Conservation (phyloP, 2,329 filamentous ascomycete genomes). For the Aspergillus persii region DNA sequence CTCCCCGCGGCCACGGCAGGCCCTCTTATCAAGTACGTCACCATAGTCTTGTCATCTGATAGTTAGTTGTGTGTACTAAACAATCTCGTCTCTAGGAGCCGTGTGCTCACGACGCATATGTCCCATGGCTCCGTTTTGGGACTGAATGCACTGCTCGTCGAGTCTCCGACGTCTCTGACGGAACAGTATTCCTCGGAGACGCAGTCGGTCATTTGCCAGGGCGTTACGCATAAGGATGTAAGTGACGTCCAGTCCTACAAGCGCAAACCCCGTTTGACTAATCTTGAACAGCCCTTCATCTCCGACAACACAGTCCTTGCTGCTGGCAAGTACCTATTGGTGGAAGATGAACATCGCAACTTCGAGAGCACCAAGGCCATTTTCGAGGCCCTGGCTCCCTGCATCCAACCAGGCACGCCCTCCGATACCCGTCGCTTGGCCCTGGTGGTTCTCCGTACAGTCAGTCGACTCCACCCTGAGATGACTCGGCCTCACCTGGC, state of each 20-base stretch:
- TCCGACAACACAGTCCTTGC: conserved; percentile 86
- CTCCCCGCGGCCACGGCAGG: conserved; percentile 69
- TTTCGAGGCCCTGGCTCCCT: conserved; percentile 71
- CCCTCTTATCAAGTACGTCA: conserved; percentile 55
- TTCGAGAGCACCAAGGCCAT: conserved; percentile 77
- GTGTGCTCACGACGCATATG: conserved; percentile 74
- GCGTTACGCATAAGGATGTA: conserved; percentile 73
- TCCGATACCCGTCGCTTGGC: conserved; percentile 81
- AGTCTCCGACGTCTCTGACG: conserved; percentile 70
- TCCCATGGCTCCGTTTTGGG: conserved; percentile 78
- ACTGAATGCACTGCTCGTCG: conserved; percentile 82
- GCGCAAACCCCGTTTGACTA: conserved; percentile 7
- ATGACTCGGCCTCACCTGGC: conserved; percentile 77
- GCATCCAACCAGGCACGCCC: conserved; percentile 74
- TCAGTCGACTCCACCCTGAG: conserved; percentile 75
- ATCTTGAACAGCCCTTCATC: conserved; percentile 64
- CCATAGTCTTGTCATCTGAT: background rate
- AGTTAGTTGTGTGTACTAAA: conserved; percentile 21
- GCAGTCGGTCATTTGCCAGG: conserved; percentile 72
- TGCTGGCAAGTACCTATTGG: conserved; percentile 83
- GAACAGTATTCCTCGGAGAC: conserved; percentile 71
- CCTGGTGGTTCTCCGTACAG: conserved; percentile 82
- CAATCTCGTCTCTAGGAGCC: conserved; percentile 57
- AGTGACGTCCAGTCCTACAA: conserved; percentile 36
- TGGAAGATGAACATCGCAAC: conserved; percentile 54